Percentiles rank a stretch among this genome's conserved stretches.
Evolutionary conservation across 352 stramenopile genomes (phyloP).

Genomic region (Phytophthora niederhauseri): DNA sequence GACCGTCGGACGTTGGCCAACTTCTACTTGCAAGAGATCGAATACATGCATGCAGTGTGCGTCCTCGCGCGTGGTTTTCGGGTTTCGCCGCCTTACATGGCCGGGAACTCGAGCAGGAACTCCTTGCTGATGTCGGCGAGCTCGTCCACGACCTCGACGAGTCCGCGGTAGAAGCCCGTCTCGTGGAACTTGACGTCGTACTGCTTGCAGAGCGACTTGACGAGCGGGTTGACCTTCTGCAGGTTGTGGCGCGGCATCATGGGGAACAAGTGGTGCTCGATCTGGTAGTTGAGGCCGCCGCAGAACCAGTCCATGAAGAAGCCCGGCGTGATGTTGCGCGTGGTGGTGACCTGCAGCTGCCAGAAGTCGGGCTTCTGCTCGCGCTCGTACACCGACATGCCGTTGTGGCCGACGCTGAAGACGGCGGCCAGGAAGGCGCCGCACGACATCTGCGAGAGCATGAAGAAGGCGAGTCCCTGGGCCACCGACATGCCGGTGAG

Average conservation of each 20-base stretch:
- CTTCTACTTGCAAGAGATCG: conserved; percentile 19
- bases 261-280: conserved; percentile 99
- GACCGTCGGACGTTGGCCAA: not conserved
- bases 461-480: conserved; percentile 82
- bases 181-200: conserved; percentile 97
- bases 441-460: conserved; percentile 89
- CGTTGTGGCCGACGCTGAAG: conserved; percentile 98
- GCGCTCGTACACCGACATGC: conserved; percentile 98
- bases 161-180: conserved; percentile 93
- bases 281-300: conserved; percentile 98
- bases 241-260: conserved; percentile 97
- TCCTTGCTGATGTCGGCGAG: conserved; percentile 94
- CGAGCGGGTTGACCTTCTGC: conserved; percentile 92
- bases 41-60: conserved; percentile 27
- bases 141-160: conserved; percentile 95
- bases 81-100: conserved; percentile 93
- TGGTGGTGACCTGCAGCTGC: conserved; percentile 98
- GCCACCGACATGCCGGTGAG: conserved; percentile 67
- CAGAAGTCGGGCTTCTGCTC: conserved; percentile 97
- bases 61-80: not conserved
- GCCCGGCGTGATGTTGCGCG: conserved; percentile 95
- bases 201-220: conserved; percentile 98
- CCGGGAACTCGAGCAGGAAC: conserved; percentile 97
- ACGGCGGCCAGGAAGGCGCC: conserved; percentile 96
- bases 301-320: conserved; percentile 99